Conservation (phyloP, 2,329 filamentous ascomycete species). For the Paramyrothecium sp. region DNA sequence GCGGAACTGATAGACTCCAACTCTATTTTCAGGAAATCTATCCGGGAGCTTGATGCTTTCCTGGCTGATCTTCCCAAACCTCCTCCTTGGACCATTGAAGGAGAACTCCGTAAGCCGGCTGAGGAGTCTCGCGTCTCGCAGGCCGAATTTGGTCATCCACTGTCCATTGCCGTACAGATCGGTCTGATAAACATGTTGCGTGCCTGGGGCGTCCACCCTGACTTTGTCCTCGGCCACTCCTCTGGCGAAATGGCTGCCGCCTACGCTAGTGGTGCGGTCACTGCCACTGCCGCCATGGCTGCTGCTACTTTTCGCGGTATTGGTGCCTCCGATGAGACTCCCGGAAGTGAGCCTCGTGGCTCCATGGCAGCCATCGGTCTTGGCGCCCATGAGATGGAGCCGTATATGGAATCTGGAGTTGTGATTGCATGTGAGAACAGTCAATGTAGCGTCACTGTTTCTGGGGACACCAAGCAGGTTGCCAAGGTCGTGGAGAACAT, state of each 20-base stretch:
- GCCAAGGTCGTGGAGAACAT: no score
- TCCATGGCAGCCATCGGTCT: constrained; percentile 40
- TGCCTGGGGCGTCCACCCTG: constrained; percentile 25
- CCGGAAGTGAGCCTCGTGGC: constrained; percentile 7
- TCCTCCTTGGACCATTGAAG: constrained; percentile 1
- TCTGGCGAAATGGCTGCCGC: constrained; percentile 44
- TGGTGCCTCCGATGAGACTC: constrained; percentile 4
- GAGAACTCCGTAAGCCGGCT: no score
- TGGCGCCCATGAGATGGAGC: constrained; percentile 22
- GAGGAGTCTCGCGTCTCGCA: constrained; percentile 24
- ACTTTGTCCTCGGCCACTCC: constrained; percentile 39
- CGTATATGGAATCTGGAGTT: constrained; percentile 21
- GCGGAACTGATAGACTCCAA: constrained; percentile 17
- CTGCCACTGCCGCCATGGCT: constrained; percentile 31
- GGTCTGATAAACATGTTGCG: constrained; percentile 37
- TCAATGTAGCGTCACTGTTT: constrained; percentile 31
- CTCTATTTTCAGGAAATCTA: no score
- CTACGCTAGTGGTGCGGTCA: constrained; percentile 35
- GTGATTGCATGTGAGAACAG: constrained; percentile 37
- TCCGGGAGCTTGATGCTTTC: constrained; percentile 3
- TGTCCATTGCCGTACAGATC: constrained; percentile 42
- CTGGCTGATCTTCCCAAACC: constrained; percentile 13
- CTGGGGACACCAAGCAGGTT: constrained; percentile 19
- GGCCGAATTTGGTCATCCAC: constrained; percentile 31
- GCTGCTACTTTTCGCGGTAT: constrained; percentile 38